phyloP scores from a whole-genome alignment of 257 asterid genomes.

The Penstemon eatonii region DNA sequence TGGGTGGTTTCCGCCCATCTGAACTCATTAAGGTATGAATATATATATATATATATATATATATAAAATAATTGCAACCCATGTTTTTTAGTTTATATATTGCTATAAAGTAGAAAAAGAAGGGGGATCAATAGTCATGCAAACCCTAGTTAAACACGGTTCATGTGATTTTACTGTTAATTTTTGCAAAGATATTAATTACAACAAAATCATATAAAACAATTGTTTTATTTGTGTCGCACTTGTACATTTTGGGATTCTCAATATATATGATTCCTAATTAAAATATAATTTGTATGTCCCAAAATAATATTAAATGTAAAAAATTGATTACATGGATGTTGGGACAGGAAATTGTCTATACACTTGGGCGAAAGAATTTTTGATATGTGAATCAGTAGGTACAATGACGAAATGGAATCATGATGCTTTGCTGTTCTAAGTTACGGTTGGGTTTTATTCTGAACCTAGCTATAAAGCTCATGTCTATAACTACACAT shows the following conservation, averaged over 20 bases:
- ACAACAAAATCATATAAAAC: too few species aligned
- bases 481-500: conserved; percentile 41
- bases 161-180: too few species aligned
- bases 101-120: too few species aligned
- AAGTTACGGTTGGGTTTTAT: conserved; percentile 34
- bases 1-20: conserved; percentile 90
- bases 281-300: too few species aligned
- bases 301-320: too few species aligned
- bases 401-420: conserved; percentile 30
- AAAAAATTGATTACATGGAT: conserved; percentile 1
- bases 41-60: neutral
- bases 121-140: too few species aligned
- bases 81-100: too few species aligned
- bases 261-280: neutral
- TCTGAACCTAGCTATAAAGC: conserved; percentile 50
- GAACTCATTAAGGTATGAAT: conserved; percentile 69
- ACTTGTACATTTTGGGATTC: neutral
- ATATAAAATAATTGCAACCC: too few species aligned
- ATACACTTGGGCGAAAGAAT: neutral
- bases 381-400: conserved; percentile 22
- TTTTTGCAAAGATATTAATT: too few species aligned
- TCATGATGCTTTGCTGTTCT: conserved; percentile 32
- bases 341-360: neutral
- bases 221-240: neutral
- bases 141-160: too few species aligned